A percentile compares a stretch with the other conserved stretches of the same genome.
Conservation (phyloP, 2,329 filamentous ascomycete genomes). For the Didymella keratinophila region DNA sequence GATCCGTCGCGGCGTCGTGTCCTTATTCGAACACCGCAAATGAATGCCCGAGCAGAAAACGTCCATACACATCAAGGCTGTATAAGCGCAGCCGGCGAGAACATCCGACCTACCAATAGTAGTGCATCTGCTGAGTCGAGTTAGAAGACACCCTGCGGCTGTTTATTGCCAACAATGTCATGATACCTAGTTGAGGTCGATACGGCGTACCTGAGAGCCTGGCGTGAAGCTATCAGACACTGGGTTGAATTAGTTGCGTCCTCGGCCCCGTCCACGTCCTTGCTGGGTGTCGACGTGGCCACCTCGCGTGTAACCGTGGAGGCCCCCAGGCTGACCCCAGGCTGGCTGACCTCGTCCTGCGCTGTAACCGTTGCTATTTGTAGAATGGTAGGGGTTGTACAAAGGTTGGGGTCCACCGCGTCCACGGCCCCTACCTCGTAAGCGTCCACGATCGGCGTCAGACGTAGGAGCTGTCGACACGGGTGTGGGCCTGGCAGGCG, state of each 20-base stretch:
- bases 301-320: constrained; percentile 1
- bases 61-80: not conserved
- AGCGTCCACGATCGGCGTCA: not conserved
- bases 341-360: not conserved
- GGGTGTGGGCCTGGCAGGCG: constrained; percentile 1
- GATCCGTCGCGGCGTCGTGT: constrained; percentile 1
- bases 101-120: not conserved
- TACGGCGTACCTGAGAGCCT: constrained; percentile 5
- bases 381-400: not conserved
- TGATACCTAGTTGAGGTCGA: constrained; percentile 2
- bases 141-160: not conserved
- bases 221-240: not conserved
- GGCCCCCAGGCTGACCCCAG: not conserved
- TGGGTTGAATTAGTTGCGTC: constrained; percentile 6
- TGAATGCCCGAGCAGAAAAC: constrained; percentile 20
- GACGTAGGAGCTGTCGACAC: constrained; percentile 9
- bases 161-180: not conserved
- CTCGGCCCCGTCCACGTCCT: constrained; percentile 5
- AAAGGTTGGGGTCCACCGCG: constrained; percentile 8
- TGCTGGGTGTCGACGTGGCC: not conserved
- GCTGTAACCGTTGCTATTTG: not conserved
- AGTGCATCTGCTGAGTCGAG: not conserved
- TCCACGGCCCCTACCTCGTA: constrained; percentile 9
- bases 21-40: constrained; percentile 1
- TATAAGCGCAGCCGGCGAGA: not conserved